Base-by-base conservation (phyloP, 2,329 filamentous ascomycete species). In the Neophaeococcomyces aloes region DNA sequence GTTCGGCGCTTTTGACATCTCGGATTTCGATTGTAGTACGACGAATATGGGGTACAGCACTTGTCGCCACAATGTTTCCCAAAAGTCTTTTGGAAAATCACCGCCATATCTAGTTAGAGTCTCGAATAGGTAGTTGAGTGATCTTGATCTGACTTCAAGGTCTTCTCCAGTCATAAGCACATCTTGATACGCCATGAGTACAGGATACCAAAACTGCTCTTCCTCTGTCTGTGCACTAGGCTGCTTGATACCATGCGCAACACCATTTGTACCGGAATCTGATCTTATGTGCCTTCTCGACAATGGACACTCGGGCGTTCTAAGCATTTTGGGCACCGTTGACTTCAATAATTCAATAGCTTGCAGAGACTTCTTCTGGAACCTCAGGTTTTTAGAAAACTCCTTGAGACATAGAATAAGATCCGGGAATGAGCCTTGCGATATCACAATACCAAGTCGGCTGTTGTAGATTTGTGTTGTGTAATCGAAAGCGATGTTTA, bases 81-180 rank as follows among this genome's bases (percentile, higher is more conserved):
- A 99, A 61, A 99, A 99, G 42, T 94, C 86, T 1, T 81, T 71
- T 3, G 89, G 87, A 57, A 95, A 99, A 53, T 86, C 84, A 14
- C 86, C 84, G 29, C 93, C 91, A 55, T 96, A 91, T 50, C 78
- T 79, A 46, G 94, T 81, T 5, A 99, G 72, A 0, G 87, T 87
- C 47, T 96, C 89, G 56, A 99, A 99, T 49, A 98, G 86, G 63
- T 96, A 98, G 55, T 88, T 94, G 31, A 98, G 72, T 2, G 93
- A 91, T 65, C 70, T 65, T 49, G 76, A 95, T 46, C 91, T 82
- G 31, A 96, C 91, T 65, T 99, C 91, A 14, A 99, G 74, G 60
- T 99, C 91, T 63, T 98, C 93, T 2, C 93, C 91, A 1, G 91
- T 98, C 91, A 99, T 99, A 37, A 99, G 69, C 17, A 98, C 88